Base-by-base conservation (phyloP, 768 basidiomycete species). In the Tulasnella sp. region DNA sequence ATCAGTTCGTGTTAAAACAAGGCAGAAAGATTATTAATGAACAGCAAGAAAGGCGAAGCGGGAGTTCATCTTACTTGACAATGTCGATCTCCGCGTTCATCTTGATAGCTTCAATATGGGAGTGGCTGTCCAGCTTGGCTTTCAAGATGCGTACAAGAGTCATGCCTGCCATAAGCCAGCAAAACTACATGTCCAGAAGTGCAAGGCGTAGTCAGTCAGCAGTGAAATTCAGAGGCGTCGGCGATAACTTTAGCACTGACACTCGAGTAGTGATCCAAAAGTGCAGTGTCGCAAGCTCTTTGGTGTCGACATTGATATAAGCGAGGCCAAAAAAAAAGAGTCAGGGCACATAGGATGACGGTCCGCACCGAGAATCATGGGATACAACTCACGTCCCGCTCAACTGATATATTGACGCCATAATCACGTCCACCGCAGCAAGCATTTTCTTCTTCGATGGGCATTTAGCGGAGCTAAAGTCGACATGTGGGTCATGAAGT, bases 1-100 rank as follows among this genome's bases (percentile, higher is more conserved):
- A 4, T 42, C 27, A 22, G 41, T 9, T 2, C 38, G 15, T 34
- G 17, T 38, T 53, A 31, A 22, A 38, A 11, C 5, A 19, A 2
- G n/a, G 10, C n/a, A 38, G 15, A n/a, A 48, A n/a, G n/a, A 11
- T 5, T 48, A 48, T n/a, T 5, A 48, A 29, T 22, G 19, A 22
- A 5, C 11, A 5, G 19, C 11, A 21, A 7, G 27, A n/a, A n/a
- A n/a, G n/a, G n/a, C n/a, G n/a, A n/a, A n/a, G n/a, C n/a, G n/a
- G n/a, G n/a, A n/a, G n/a, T n/a, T n/a, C n/a, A n/a, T 17, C 45
- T 11, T 50, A 59, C 57, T 41, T 49, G n/a, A 59, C 25, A 34
- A 59, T 43, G 25, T 59, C 57, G 27, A 59, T 48, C 3, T 59
- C 46, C 17, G 57, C 46, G 45, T 59, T 59, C 21, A 59, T 31